phyloP scores from a whole-genome alignment of 345 rosid genomes.

The Durio zibethinus region DNA sequence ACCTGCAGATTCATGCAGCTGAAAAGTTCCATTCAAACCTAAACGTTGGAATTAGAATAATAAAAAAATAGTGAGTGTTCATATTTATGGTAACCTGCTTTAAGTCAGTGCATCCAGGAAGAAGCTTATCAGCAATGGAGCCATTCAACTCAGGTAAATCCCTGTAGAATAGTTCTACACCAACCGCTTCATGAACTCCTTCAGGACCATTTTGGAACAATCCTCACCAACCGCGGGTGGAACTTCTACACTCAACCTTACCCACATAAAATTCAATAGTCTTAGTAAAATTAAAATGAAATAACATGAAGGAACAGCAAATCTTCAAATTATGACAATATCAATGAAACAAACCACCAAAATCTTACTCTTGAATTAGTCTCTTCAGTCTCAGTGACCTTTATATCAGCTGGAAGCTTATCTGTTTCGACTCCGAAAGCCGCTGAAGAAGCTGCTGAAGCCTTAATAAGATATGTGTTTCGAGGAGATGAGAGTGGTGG shows the following conservation, averaged over 20 bases:
- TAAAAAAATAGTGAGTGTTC: neutral
- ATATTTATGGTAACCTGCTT: constrained; percentile 48
- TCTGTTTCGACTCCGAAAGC: constrained; percentile 41
- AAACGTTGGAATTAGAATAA: neutral
- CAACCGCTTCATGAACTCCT: constrained; percentile 67
- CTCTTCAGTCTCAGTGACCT: constrained; percentile 51
- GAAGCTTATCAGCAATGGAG: constrained; percentile 76
- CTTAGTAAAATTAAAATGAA: neutral
- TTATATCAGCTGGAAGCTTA: constrained; percentile 65
- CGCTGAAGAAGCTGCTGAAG: constrained; percentile 37
- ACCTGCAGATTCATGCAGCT: constrained; percentile 50
- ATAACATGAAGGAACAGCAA: neutral
- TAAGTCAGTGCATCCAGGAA: constrained; percentile 75
- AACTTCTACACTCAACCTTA: constrained; percentile 70
- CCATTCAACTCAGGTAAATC: constrained; percentile 76
- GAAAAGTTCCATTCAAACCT: neutral
- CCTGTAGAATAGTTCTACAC: constrained; percentile 81
- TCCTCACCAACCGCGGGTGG: constrained; percentile 70
- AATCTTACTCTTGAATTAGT: constrained; percentile 68
- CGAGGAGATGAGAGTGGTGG: constrained; percentile 13
- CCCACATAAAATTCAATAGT: constrained; percentile 28
- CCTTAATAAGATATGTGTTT: constrained; percentile 15
- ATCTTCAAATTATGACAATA: neutral
- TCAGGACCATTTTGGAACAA: constrained; percentile 67
- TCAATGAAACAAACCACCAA: neutral